These are phyloP conservation scores for Pseudofabraea citricarpa DNA, from an alignment of 2,329 filamentous ascomycete genomes.

Conservation along the genomic window DNA sequence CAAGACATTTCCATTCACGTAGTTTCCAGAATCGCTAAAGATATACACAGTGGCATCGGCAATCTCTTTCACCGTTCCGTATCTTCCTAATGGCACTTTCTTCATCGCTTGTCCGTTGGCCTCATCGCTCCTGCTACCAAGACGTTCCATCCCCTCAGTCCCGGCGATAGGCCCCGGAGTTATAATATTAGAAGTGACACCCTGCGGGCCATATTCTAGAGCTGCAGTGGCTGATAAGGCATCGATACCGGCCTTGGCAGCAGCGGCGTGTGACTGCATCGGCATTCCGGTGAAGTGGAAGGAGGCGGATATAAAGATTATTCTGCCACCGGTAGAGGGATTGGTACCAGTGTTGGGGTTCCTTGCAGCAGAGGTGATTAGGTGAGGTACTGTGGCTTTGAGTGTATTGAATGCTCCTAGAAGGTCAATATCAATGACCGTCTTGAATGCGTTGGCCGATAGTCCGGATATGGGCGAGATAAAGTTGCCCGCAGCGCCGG, in stretches of 20 bases:
- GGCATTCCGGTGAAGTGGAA: slow-evolving; percentile 87
- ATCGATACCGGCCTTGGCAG: slow-evolving; percentile 89
- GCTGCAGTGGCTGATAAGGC: slow-evolving; percentile 74
- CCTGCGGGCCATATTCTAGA: slow-evolving; percentile 85
- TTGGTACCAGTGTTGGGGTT: slow-evolving; percentile 54
- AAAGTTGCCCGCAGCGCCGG: slow-evolving; percentile 94
- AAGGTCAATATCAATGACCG: slow-evolving; percentile 94
- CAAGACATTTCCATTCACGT: slow-evolving; percentile 76
- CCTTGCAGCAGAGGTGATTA: slow-evolving; percentile 67
- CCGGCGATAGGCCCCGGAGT: slow-evolving; percentile 80
- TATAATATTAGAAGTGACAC: slow-evolving; percentile 84
- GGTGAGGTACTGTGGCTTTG: slow-evolving; percentile 82
- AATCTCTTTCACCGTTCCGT: slow-evolving; percentile 80
- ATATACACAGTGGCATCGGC: slow-evolving; percentile 88
- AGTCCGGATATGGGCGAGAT: slow-evolving; percentile 79
- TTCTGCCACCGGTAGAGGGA: slow-evolving; percentile 64
- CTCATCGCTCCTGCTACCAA: slow-evolving; percentile 32
- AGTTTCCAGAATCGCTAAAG: slow-evolving; percentile 81
- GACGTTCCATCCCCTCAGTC: slow-evolving; percentile 74
- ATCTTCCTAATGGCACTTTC: slow-evolving; percentile 67
- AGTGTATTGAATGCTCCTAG: slow-evolving; percentile 91
- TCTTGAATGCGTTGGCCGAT: slow-evolving; percentile 85
- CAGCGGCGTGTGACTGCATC: slow-evolving; percentile 83
- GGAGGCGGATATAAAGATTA: slow-evolving; percentile 85
- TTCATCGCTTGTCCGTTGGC: slow-evolving; percentile 23